Evolutionary conservation across 148 eudicot genomes (phyloP), one percentile per base, ranked within the genome.

Genomic region (Suaeda aralocaspica): DNA sequence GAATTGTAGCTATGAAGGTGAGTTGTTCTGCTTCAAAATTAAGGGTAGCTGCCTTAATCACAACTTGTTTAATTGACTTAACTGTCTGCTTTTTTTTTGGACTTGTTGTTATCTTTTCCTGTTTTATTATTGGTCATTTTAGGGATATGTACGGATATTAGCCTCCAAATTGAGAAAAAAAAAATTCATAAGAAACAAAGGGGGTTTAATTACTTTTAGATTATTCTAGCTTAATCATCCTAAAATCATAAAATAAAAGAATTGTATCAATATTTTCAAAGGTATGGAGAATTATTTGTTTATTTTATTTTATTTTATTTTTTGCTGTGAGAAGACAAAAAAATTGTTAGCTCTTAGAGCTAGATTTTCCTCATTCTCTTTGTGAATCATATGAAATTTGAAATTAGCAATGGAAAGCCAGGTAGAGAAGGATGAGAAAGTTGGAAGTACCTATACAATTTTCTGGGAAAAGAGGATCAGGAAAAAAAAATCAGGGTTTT

Each of bases 1-100:
- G 41, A 90, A 90, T 55, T 90, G 96, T 82, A 87, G 92, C 77
- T 90, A 87, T 71, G 92, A 90, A 81, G 96, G 96, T 90, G 63
- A 65, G 75, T 63, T 36, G 21, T n/a, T 28, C 14, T 64, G 29
- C 36, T 69, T 51, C 48, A 48, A 26, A 18, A 13, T 29, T 2
- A 28, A 15, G 34, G 34, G 59, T 19, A 5, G 26, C 68, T 19
- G 39, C 24, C 22, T 15, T 18, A 46, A 66, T n/a, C 66, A 48
- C 4, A 58, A 31, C 61, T 68, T 31, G 46, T 39, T 46, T 42
- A n/a, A 66, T 41, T 57, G 57, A 46, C 29, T n/a, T 59, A 59
- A 5, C 12, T 49, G 41, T 18, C 59, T 18, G 59, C 36, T n/a
- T 56, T 26, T 10, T 15, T 13, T 29, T 8, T 11, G 14, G 31